Evolutionary conservation across 768 basidiomycete genomes (phyloP).

Genomic region (Hirschioporus abietinus): DNA sequence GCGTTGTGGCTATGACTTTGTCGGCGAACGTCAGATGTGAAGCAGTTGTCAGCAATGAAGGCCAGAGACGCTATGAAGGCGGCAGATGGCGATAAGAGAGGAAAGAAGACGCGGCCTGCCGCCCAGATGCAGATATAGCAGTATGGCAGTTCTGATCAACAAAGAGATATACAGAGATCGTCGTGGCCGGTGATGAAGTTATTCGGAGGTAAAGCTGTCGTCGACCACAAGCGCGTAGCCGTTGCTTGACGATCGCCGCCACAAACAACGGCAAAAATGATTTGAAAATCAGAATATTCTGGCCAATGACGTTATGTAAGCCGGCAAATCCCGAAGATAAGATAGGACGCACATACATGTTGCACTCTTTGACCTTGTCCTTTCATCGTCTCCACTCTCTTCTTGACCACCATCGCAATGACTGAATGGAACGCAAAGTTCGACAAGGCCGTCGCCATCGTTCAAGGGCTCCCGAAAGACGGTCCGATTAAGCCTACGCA

Average conservation of each 20-base stretch:
- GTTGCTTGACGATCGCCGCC: not conserved
- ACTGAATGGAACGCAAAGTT: constrained; percentile 48
- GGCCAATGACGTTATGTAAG: not conserved
- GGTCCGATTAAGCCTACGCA: constrained; percentile 71
- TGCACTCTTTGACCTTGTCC: not conserved
- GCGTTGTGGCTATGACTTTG: not conserved
- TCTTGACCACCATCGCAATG: not conserved
- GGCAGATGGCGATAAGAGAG: not conserved
- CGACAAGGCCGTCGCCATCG: constrained; percentile 66
- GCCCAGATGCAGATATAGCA: not conserved
- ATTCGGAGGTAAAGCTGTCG: not conserved
- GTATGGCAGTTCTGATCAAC: not conserved
- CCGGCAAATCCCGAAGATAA: not conserved
- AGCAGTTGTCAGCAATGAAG: not conserved
- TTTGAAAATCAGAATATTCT: not conserved
- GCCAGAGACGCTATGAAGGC: not conserved
- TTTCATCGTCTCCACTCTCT: not conserved
- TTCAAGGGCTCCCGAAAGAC: constrained; percentile 65
- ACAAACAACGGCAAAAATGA: not conserved
- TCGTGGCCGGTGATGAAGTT: not conserved
- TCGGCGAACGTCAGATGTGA: not conserved
- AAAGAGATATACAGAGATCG: not conserved
- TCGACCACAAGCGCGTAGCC: not conserved
- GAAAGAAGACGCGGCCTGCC: not conserved
- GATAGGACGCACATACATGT: not conserved